A percentile compares a stretch with the other conserved stretches of the same genome.
These are phyloP conservation scores for Suillus lakei DNA, from an alignment of 768 basidiomycete genomes.

Conservation along the genomic window DNA sequence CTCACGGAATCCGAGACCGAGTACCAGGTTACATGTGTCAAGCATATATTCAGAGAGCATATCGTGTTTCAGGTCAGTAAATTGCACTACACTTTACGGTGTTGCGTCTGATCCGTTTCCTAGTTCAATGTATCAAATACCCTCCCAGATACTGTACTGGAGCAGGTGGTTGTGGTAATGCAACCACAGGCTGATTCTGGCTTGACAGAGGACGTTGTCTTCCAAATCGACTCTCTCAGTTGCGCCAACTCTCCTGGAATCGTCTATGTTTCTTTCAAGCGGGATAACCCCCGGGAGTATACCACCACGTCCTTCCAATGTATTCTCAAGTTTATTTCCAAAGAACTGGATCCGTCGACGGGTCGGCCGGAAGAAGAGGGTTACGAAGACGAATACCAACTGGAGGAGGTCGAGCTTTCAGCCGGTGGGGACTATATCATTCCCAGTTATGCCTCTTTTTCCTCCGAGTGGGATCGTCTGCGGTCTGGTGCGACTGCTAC, in stretches of 20 bases:
- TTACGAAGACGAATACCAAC: conserved; percentile 98
- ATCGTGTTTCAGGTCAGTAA: conserved; percentile 90
- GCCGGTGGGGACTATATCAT: conserved; percentile 94
- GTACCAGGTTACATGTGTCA: conserved; percentile 95
- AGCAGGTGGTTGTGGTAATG: conserved; percentile 95
- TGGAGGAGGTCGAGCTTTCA: conserved; percentile 94
- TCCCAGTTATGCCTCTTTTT: conserved; percentile 92
- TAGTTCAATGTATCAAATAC: conserved; percentile 99
- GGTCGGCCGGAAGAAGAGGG: conserved; percentile 97
- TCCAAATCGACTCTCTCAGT: conserved; percentile 75
- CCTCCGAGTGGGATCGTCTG: conserved; percentile 94
- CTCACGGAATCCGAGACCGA: conserved; percentile 98
- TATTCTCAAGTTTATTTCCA: conserved; percentile 92
- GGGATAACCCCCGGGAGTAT: conserved; percentile 78
- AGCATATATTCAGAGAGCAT: conserved; percentile 95
- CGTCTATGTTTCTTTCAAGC: conserved; percentile 93
- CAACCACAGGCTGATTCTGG: conserved; percentile 74
- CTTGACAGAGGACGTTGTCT: conserved; percentile 93
- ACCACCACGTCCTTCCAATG: conserved; percentile 86
- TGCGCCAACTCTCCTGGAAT: conserved; percentile 77
- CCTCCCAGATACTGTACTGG: conserved; percentile 91
- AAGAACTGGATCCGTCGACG: conserved; percentile 94
- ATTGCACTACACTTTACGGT: neutral
- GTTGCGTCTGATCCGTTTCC: conserved; percentile 14
- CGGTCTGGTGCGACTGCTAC: conserved; percentile 76